These are phyloP conservation scores for Diplodia corticola DNA, from an alignment of 2,329 filamentous ascomycete species.

Conservation along the genomic window DNA sequence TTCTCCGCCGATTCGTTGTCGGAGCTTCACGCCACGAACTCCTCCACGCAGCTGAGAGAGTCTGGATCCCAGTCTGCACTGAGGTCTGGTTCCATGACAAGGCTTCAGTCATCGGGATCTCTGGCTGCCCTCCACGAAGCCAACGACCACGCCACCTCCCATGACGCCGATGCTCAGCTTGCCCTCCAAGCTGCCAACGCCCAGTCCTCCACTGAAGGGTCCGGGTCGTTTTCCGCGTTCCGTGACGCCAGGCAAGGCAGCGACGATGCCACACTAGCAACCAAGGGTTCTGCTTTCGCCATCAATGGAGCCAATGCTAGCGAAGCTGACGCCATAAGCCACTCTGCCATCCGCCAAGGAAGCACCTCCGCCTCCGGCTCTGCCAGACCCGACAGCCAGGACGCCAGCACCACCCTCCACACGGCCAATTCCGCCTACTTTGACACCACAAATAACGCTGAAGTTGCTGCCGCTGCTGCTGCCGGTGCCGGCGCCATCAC, in stretches of 20 bases:
- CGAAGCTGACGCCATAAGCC: background rate
- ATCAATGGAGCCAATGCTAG: background rate
- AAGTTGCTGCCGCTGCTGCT: background rate
- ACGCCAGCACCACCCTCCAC: background rate
- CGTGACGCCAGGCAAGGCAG: background rate
- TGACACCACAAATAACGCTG: background rate
- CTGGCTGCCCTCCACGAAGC: slow-evolving; percentile 10
- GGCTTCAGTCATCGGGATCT: slow-evolving; percentile 1
- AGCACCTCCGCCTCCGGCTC: background rate
- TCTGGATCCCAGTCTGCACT: slow-evolving; percentile 8
- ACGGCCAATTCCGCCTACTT: slow-evolving; percentile 3
- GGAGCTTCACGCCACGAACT: background rate
- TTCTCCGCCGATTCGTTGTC: slow-evolving; percentile 7
- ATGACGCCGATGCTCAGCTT: background rate
- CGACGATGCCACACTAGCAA: background rate
- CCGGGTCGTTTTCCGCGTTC: background rate
- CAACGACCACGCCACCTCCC: background rate
- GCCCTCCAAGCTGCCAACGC: background rate
- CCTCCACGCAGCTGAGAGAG: background rate
- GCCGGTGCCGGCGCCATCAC: background rate
- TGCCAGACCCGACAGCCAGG: slow-evolving; percentile 1
- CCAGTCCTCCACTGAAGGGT: background rate
- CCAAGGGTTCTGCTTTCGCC: background rate
- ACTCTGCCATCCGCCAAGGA: background rate
- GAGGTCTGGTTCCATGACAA: slow-evolving; percentile 1